phyloP scores from a whole-genome alignment of 2,329 filamentous ascomycete species.

The Aspergillus tanneri region DNA sequence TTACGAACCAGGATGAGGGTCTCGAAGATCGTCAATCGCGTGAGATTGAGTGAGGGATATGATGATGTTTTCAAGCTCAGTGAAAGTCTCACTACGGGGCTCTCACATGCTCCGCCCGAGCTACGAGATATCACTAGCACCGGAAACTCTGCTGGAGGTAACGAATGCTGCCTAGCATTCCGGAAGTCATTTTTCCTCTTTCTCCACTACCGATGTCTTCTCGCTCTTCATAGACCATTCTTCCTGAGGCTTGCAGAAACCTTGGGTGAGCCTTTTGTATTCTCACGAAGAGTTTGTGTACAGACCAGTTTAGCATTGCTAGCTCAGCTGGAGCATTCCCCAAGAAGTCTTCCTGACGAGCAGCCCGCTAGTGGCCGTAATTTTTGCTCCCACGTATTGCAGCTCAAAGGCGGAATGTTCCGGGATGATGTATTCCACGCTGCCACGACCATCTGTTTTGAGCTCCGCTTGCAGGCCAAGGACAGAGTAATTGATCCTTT shows the following conservation, averaged over 20 bases:
- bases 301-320: background rate
- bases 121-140: background rate
- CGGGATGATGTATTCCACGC: constrained; percentile 4
- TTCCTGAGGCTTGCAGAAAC: background rate
- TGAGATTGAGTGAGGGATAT: background rate
- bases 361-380: background rate
- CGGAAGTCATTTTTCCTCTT: constrained; percentile 1
- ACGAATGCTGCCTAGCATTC: background rate
- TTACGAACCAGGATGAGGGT: background rate
- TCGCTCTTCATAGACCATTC: constrained; percentile 3
- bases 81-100: background rate
- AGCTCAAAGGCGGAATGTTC: constrained; percentile 1
- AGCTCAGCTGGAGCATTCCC: background rate
- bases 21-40: background rate
- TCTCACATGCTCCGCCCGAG: background rate
- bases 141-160: background rate
- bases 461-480: background rate
- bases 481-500: background rate
- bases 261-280: background rate
- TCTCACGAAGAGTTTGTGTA: constrained; percentile 1
- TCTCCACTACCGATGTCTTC: constrained; percentile 1
- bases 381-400: background rate
- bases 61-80: background rate
- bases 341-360: background rate
- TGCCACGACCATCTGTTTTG: constrained; percentile 1